Evolutionary conservation across 352 stramenopile species (phyloP).

Genomic region (Globisporangium orthogonon): DNA sequence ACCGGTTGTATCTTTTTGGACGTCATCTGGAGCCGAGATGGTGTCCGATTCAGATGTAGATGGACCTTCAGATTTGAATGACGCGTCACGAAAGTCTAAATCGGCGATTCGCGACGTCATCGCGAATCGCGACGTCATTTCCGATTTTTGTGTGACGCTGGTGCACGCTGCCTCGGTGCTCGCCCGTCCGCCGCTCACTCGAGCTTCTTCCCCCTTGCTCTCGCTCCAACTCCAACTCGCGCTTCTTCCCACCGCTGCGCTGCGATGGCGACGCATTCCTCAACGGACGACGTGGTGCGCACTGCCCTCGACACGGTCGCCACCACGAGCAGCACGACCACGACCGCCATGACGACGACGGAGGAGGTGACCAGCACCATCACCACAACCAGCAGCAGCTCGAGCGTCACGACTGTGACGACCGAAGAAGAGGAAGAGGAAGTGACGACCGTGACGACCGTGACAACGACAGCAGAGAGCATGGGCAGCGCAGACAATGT

Average conservation of each 20-base stretch:
- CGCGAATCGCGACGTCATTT: too few species aligned
- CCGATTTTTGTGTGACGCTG: too few species aligned
- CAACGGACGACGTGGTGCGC: neutral
- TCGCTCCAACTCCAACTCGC: neutral
- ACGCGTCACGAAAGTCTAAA: too few species aligned
- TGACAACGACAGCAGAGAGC: neutral
- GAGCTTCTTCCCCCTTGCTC: too few species aligned
- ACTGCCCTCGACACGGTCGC: neutral
- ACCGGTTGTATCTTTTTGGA: too few species aligned
- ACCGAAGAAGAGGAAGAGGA: neutral
- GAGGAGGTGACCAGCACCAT: neutral
- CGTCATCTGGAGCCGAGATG: too few species aligned
- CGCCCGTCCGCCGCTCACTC: too few species aligned
- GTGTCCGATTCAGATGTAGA: too few species aligned
- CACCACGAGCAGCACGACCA: neutral
- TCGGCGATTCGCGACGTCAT: too few species aligned
- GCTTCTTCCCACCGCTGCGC: neutral
- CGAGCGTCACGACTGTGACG: constrained; percentile 6
- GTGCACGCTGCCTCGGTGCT: too few species aligned
- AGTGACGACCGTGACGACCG: constrained; percentile 2
- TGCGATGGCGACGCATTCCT: constrained; percentile 1
- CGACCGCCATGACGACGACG: neutral
- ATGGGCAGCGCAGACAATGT: constrained; percentile 4
- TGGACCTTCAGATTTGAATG: too few species aligned
- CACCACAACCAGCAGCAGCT: neutral